These are phyloP conservation scores for Linum trigynum DNA, from an alignment of 345 rosid species.

Conservation along the genomic window DNA sequence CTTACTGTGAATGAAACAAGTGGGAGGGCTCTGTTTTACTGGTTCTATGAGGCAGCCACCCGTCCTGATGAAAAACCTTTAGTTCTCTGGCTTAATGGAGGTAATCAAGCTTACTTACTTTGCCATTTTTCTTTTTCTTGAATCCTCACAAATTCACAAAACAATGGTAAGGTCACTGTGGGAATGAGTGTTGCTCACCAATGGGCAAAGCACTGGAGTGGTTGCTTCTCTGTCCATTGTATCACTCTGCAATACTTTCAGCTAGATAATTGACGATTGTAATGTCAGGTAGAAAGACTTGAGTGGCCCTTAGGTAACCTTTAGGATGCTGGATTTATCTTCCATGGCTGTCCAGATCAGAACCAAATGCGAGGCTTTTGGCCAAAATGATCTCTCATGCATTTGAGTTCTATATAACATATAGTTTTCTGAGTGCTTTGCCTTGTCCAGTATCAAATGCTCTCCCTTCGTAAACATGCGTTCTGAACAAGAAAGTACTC, in stretches of 20 bases:
- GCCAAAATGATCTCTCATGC: neutral
- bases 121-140: neutral
- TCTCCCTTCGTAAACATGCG: neutral
- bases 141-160: neutral
- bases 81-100: constrained; percentile 96
- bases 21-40: constrained; percentile 73
- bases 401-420: neutral
- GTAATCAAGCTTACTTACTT: constrained; percentile 24
- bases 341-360: no score
- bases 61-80: constrained; percentile 57
- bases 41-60: constrained; percentile 70
- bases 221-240: no score
- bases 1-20: constrained; percentile 47
- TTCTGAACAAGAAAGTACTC: no score
- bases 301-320: no score
- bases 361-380: neutral
- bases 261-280: no score
- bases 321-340: no score
- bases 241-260: no score
- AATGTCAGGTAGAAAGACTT: no score
- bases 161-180: neutral
- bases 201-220: neutral
- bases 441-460: constrained; percentile 13
- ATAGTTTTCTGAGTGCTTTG: constrained; percentile 13
- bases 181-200: neutral